A percentile compares a stretch with the other conserved stretches of the same genome.
phyloP scores from a whole-genome alignment of 805 yeast genomes.

The Lipomyces sp. region DNA sequence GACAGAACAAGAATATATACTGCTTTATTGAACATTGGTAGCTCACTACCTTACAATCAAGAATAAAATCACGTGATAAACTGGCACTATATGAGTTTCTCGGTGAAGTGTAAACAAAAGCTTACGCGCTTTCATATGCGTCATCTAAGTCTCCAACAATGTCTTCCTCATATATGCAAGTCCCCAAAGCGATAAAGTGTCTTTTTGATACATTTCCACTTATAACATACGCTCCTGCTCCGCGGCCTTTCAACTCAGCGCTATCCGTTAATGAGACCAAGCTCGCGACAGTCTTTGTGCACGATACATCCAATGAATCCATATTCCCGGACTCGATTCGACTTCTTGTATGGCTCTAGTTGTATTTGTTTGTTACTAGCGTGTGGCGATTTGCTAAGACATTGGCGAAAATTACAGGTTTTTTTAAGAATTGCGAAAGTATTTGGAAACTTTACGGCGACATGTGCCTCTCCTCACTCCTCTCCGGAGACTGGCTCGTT shows the following conservation, averaged over 20 bases:
- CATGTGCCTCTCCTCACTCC: constrained; percentile 15
- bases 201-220: constrained; percentile 9
- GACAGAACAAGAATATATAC: neutral
- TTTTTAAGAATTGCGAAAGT: constrained; percentile 3
- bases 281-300: constrained; percentile 8
- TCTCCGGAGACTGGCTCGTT: constrained; percentile 13
- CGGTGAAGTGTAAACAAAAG: too few relatives aligned
- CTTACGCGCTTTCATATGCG: too few relatives aligned
- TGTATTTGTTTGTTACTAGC: neutral
- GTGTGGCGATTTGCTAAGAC: neutral
- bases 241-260: constrained; percentile 1
- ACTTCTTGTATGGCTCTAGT: constrained; percentile 3
- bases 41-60: too few relatives aligned
- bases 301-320: neutral
- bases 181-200: constrained; percentile 2
- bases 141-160: constrained; percentile 14
- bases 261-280: neutral
- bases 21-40: too few relatives aligned
- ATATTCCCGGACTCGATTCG: constrained; percentile 5
- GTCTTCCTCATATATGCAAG: constrained; percentile 4
- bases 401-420: constrained; percentile 1
- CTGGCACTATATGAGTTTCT: neutral
- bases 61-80: too few relatives aligned
- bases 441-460: neutral
- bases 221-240: neutral